Base-by-base conservation (phyloP, 1,284 basidiomycete species). In the Takashimella tepidaria region DNA sequence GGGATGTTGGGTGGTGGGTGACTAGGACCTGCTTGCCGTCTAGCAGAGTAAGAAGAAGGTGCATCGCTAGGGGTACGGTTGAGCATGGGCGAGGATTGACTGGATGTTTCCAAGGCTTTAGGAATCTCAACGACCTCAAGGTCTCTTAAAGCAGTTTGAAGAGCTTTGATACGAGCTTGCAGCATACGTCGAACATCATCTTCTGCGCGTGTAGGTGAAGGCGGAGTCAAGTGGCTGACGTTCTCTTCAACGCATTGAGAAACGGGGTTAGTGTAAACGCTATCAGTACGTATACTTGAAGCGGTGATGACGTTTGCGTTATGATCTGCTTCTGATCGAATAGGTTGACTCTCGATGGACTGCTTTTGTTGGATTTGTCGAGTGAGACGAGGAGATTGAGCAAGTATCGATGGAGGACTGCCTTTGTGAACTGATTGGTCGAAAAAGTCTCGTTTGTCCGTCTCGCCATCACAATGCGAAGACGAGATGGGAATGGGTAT, bases 151-250 rank as follows among this genome's bases (percentile, higher is more conserved):
- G 51, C 51, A 1, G 51, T 48, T 25, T 53, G 51, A 4, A 59
- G 45, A 13, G 58, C 55, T 11, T 54, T 47, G 45, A 59, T 59
- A 3, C 58, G 50, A 23, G 58, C 58, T 43, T 59, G 52, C n/a
- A 59, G 50, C 55, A 59, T 57, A 21, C 58, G 52, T 11, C 56
- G 52, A n/a, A 51, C 56, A 22, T 57, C 56, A 31, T 44, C 51
- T 22, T 57, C 55, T 20, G 31, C 31, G 8, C 31, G 31, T 16
- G 31, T 37, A 16, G 31, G 10, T 8, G 31, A 37, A 16, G 31
- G 16, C 8, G 31, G 8, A 8, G 31, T 8, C 31, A 8, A 16
- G 10, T 8, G 8, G 16, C 31, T 37, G 8, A 16, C 10, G 31
- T 16, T 37, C 31, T 37, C 31, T 8, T 8, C 10, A 16, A 37